Conservation (phyloP, 495 filamentous ascomycete genomes). For the Lichenothelia convexa region DNA sequence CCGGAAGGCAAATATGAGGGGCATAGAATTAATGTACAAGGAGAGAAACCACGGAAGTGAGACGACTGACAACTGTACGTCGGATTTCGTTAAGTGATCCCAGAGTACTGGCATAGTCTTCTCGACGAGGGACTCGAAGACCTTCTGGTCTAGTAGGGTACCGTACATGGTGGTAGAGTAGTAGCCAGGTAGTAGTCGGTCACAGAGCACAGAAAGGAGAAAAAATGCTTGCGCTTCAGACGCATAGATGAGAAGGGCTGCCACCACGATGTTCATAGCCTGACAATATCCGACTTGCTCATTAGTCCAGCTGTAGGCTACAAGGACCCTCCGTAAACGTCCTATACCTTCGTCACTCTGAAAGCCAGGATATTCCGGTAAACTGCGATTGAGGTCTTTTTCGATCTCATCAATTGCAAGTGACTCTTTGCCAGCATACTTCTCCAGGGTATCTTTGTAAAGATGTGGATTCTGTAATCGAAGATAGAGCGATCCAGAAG, state of each 20-base stretch:
- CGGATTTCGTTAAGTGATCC: constrained; percentile 87
- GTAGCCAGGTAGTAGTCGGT: constrained; percentile 84
- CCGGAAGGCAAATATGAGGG: constrained; percentile 86
- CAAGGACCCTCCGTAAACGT: constrained; percentile 71
- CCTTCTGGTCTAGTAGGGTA: constrained; percentile 85
- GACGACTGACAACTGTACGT: constrained; percentile 96
- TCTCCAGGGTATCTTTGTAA: constrained; percentile 65
- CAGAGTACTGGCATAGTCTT: constrained; percentile 97
- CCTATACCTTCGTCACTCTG: constrained; percentile 93
- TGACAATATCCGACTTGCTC: constrained; percentile 94
- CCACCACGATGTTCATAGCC: constrained; percentile 98
- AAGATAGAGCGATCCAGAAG: constrained; percentile 75
- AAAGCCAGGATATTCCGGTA: constrained; percentile 93
- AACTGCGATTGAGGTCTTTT: constrained; percentile 87
- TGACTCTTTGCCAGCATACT: constrained; percentile 66
- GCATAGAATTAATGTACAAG: constrained; percentile 98
- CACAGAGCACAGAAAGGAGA: constrained; percentile 77
- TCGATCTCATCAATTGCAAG: constrained; percentile 97
- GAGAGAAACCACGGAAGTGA: constrained; percentile 96
- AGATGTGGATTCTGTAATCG: constrained; percentile 69
- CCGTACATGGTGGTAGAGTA: constrained; percentile 99
- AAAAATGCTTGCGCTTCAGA: constrained; percentile 94
- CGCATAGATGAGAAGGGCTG: constrained; percentile 68
- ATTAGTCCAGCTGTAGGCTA: constrained; percentile 93
- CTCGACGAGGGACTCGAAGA: constrained; percentile 92